phyloP scores from a whole-genome alignment of 2,329 filamentous ascomycete species.

The Scopulariopsis brevicaulis region DNA sequence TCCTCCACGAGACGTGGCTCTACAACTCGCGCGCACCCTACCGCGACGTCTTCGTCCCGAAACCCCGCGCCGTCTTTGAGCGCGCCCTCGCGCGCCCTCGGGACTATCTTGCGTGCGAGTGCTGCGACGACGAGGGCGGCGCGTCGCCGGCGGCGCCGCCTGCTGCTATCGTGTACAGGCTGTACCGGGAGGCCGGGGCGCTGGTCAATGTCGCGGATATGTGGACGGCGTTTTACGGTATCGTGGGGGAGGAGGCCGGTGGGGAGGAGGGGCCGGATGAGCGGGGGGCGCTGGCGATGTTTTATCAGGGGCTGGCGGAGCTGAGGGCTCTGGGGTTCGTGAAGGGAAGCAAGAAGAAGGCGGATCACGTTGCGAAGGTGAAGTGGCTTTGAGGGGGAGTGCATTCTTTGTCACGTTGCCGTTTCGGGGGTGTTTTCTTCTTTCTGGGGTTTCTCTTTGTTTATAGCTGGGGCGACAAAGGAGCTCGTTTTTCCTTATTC shows the following conservation, averaged over 20 bases:
- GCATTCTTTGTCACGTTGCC: neutral
- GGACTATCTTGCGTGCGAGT: slow-evolving; percentile 66
- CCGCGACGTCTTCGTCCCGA: slow-evolving; percentile 63
- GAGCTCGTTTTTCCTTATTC: neutral
- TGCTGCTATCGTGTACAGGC: slow-evolving; percentile 63
- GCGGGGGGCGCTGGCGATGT: slow-evolving; percentile 56
- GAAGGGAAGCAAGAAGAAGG: slow-evolving; percentile 82
- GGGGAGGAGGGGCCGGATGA: slow-evolving; percentile 22
- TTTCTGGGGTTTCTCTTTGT: neutral
- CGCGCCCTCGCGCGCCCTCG: slow-evolving; percentile 61
- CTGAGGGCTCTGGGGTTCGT: slow-evolving; percentile 77
- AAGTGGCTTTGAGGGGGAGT: slow-evolving; percentile 51
- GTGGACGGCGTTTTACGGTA: slow-evolving; percentile 63
- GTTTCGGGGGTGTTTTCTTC: neutral
- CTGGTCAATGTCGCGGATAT: slow-evolving; percentile 72
- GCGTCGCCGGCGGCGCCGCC: slow-evolving; percentile 44
- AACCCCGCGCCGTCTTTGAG: slow-evolving; percentile 59
- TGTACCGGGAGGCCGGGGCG: slow-evolving; percentile 67
- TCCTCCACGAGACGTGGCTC: slow-evolving; percentile 62
- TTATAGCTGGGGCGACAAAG: neutral
- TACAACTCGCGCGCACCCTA: slow-evolving; percentile 63
- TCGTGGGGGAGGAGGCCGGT: slow-evolving; percentile 33
- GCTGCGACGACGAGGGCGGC: slow-evolving; percentile 31
- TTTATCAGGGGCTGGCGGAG: slow-evolving; percentile 79
- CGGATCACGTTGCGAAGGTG: slow-evolving; percentile 84